phyloP scores from a whole-genome alignment of 805 yeast genomes.

The Yamadazyma olivae region DNA sequence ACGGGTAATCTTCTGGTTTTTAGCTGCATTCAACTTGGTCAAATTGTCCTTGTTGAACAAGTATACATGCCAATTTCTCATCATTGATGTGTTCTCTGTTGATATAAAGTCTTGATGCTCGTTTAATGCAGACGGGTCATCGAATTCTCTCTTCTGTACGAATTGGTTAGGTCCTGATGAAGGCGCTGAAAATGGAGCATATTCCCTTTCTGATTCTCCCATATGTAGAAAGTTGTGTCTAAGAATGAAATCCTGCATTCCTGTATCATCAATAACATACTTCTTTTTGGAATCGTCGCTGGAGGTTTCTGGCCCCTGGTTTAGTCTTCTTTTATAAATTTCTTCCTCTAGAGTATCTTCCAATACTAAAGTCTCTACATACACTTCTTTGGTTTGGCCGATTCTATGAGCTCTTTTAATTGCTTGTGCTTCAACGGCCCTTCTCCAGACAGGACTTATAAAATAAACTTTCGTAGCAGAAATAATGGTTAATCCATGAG shows the following conservation, averaged over 20 bases:
- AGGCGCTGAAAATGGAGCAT: slow-evolving; percentile 30
- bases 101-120: slow-evolving; percentile 10
- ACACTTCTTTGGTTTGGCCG: slow-evolving; percentile 62
- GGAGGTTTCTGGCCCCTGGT: slow-evolving; percentile 10
- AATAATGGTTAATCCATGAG: slow-evolving; percentile 68
- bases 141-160: slow-evolving; percentile 2
- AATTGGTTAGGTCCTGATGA: slow-evolving; percentile 8
- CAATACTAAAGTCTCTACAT: slow-evolving; percentile 65
- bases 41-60: slow-evolving; percentile 31
- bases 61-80: slow-evolving; percentile 23
- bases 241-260: slow-evolving; percentile 55
- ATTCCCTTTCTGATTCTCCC: slow-evolving; percentile 30
- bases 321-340: slow-evolving; percentile 46
- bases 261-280: slow-evolving; percentile 56
- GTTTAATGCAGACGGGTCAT: slow-evolving; percentile 10
- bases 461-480: slow-evolving; percentile 69
- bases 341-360: slow-evolving; percentile 66
- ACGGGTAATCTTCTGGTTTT: slow-evolving; percentile 18
- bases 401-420: slow-evolving; percentile 76
- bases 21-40: slow-evolving; percentile 20
- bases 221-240: slow-evolving; percentile 43
- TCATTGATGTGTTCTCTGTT: background rate
- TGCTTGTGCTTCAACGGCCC: slow-evolving; percentile 71
- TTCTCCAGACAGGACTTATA: slow-evolving; percentile 70
- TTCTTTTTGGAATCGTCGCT: slow-evolving; percentile 15